Evolutionary conservation across 192 early-diverging fungal species (phyloP).

Genomic region (Piromyces finnis): DNA sequence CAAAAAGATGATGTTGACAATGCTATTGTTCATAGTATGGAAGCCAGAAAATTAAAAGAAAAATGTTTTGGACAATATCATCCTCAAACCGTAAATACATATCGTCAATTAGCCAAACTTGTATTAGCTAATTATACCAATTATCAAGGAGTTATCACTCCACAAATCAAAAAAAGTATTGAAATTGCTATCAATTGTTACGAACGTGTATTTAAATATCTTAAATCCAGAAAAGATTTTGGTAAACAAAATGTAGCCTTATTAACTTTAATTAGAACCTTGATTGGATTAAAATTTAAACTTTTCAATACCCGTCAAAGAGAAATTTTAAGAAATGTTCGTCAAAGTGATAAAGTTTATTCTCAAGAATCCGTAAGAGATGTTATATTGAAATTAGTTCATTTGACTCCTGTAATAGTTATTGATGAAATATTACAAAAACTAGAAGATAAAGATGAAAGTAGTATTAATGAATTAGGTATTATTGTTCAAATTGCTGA

Average conservation of each 20-base stretch:
- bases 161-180: not conserved
- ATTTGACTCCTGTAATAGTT: not conserved
- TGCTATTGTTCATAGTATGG: not conserved
- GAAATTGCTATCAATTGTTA: not conserved
- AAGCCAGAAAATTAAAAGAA: not conserved
- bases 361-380: not conserved
- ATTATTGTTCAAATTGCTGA: not conserved
- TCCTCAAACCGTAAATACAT: not conserved
- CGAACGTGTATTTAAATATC: not conserved
- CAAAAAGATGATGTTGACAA: not conserved
- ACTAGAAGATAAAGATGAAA: not conserved
- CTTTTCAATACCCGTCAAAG: not conserved
- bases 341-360: not conserved
- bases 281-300: not conserved
- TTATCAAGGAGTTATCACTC: not conserved
- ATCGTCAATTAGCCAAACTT: not conserved
- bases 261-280: not conserved
- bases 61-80: not conserved
- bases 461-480: not conserved
- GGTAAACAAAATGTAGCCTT: not conserved
- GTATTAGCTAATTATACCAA: not conserved
- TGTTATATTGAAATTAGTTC: not conserved
- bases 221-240: not conserved
- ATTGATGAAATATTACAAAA: not conserved
- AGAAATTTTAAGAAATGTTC: not conserved